Conservation (phyloP, 2,329 filamentous ascomycete species). For the Basipetospora chlamydospora region DNA sequence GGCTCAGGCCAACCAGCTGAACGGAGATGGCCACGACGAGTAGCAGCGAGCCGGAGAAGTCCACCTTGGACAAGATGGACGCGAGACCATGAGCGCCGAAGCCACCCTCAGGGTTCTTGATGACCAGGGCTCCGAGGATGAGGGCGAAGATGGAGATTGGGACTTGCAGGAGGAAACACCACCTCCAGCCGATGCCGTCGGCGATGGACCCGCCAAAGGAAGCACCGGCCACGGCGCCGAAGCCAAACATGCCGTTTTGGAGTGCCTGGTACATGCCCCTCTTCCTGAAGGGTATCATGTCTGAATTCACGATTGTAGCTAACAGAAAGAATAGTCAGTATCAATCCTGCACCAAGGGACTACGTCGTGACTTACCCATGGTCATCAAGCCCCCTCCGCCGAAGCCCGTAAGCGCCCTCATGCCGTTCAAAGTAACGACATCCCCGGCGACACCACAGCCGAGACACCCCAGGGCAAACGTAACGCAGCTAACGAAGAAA, state of each 20-base stretch:
- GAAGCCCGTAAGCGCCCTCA: slow-evolving; percentile 52
- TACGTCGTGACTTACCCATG: slow-evolving; percentile 38
- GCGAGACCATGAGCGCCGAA: neutral
- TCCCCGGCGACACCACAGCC: slow-evolving; percentile 48
- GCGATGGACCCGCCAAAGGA: slow-evolving; percentile 47
- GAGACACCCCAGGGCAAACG: slow-evolving; percentile 48
- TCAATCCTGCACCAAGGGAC: too few relatives aligned
- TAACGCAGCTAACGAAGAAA: slow-evolving; percentile 48
- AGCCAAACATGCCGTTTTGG: slow-evolving; percentile 46
- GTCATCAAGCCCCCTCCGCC: slow-evolving; percentile 56
- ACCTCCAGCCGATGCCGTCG: slow-evolving; percentile 52
- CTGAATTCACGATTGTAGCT: slow-evolving; percentile 42
- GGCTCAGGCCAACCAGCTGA: slow-evolving; percentile 39
- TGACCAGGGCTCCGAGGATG: slow-evolving; percentile 34
- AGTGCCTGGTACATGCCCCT: slow-evolving; percentile 45
- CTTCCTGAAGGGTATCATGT: slow-evolving; percentile 43
- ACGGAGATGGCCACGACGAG: slow-evolving; percentile 42
- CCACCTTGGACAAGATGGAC: slow-evolving; percentile 19
- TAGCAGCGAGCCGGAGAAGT: slow-evolving; percentile 41
- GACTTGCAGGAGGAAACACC: slow-evolving; percentile 49
- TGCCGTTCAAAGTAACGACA: slow-evolving; percentile 45
- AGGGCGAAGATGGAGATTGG: slow-evolving; percentile 43
- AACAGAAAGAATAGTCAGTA: neutral
- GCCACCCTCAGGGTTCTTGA: slow-evolving; percentile 14
- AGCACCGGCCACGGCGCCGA: slow-evolving; percentile 40